phyloP scores from a whole-genome alignment of 1,284 basidiomycete genomes.

The Apiotrichum montevideense region DNA sequence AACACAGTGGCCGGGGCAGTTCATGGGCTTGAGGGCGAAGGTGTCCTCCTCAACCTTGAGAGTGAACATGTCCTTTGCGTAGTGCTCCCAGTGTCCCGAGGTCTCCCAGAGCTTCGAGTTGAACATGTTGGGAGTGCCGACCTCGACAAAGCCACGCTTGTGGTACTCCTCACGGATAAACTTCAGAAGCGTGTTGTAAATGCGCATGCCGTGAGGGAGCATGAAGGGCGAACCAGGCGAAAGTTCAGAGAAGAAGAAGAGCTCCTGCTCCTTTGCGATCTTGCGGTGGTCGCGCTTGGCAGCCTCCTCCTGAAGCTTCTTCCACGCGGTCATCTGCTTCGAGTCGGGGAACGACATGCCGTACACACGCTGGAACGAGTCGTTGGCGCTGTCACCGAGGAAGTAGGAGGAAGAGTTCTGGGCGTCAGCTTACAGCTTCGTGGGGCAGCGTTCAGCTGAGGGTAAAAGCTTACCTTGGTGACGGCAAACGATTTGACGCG shows the following conservation, averaged over 20 bases:
- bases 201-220: slow-evolving; percentile 91
- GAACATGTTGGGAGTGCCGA: slow-evolving; percentile 98
- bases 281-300: slow-evolving; percentile 96
- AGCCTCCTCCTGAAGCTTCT: slow-evolving; percentile 91
- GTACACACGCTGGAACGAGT: slow-evolving; percentile 93
- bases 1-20: slow-evolving; percentile 95
- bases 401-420: slow-evolving; percentile 98
- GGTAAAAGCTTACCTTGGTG: slow-evolving; percentile 61
- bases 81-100: slow-evolving; percentile 97
- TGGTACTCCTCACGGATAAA: slow-evolving; percentile 70
- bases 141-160: slow-evolving; percentile 53
- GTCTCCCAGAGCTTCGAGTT: slow-evolving; percentile 96
- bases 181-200: slow-evolving; percentile 91
- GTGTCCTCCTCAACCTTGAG: slow-evolving; percentile 92
- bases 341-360: slow-evolving; percentile 99
- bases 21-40: slow-evolving; percentile 97
- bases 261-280: slow-evolving; percentile 93
- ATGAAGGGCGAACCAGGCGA: slow-evolving; percentile 95
- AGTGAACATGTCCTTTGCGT: slow-evolving; percentile 94
- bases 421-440: not conserved
- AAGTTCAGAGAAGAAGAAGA: slow-evolving; percentile 98
- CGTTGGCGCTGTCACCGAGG: slow-evolving; percentile 88
- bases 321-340: slow-evolving; percentile 93
- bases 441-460: no score
- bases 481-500: slow-evolving; percentile 95